These are phyloP conservation scores for Xylariaceae sp. DNA, from an alignment of 2,329 filamentous ascomycete genomes.

Conservation along the genomic window DNA sequence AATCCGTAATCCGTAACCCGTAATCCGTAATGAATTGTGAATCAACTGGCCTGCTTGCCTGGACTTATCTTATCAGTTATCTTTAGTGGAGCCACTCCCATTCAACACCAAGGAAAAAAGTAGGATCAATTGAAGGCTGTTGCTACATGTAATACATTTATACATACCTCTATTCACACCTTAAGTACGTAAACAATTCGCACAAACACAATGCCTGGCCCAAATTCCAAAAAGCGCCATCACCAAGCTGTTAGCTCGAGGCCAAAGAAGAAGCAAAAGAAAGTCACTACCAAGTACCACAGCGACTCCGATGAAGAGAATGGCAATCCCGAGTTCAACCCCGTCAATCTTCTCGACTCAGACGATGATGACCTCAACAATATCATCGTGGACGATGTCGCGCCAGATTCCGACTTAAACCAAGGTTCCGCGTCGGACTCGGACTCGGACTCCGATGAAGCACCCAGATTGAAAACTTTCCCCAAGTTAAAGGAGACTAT, in stretches of 20 bases:
- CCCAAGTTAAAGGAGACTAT: conserved; percentile 36
- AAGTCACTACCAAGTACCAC: conserved; percentile 50
- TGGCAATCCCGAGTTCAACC: conserved; percentile 48
- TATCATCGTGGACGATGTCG: conserved; percentile 53
- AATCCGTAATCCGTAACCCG: too few relatives aligned
- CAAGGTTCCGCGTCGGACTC: conserved; percentile 41
- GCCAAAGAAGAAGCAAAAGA: conserved; percentile 55
- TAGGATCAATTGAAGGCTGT: background rate
- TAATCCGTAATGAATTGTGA: too few relatives aligned
- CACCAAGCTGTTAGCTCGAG: conserved; percentile 35
- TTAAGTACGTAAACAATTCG: too few relatives aligned
- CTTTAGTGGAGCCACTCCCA: conserved; percentile 15
- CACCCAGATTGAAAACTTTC: conserved; percentile 33
- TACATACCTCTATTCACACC: background rate
- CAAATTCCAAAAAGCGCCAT: conserved; percentile 34
- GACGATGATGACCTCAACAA: conserved; percentile 61
- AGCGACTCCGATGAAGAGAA: conserved; percentile 53
- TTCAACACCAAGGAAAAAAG: conserved; percentile 12
- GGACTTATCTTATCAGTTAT: conserved; percentile 18
- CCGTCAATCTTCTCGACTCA: conserved; percentile 58
- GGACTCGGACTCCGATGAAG: conserved; percentile 40
- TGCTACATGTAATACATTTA: too few relatives aligned
- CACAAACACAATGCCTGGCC: conserved; percentile 30
- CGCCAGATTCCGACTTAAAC: conserved; percentile 34
- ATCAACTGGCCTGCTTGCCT: background rate